Evolutionary conservation across 2,329 filamentous ascomycete genomes (phyloP), one percentile per base, ranked within the genome.

Genomic region (Ceratocystis alfenasii): DNA sequence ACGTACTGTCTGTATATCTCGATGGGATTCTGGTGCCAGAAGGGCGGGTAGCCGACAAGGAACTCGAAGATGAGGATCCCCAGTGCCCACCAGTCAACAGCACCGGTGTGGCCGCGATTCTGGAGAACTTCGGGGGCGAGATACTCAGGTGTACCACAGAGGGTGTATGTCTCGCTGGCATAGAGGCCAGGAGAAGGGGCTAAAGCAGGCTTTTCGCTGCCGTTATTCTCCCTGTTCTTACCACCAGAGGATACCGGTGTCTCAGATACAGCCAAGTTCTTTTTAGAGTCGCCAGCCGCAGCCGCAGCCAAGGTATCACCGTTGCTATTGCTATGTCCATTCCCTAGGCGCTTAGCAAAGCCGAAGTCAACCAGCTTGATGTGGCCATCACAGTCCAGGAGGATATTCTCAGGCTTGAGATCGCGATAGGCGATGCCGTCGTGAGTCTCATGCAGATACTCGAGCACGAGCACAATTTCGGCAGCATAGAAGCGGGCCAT

Each of bases 51-150:
- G 33, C 89, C 89, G 8, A 89, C 90, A 62, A 93, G 77, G 72
- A 93, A 93, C 73, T 94, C 89, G 74, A 90, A 93, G 67, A 93
- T 86, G 66, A 94, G 76, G 70, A 93, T 91, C 30, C 89, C 89
- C 70, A 94, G 79, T 0, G 89, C 89, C 89, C 89, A 93, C 89
- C 89, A 93, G 77, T 93, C 89, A 45, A 93, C 89, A 15, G 89
- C 88, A 1, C 83, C 85, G 2, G 83, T 86, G 72, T 87, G 85
- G 12, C 87, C 89, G 73, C 89, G 90, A 73, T 90, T 91, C 70
- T 90, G 84, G 70, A 93, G 92, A 53, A 93, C 89, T 76, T 93
- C 89, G 4, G 89, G 89, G 1, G 89, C 89, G 59, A 93, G 83
- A 74, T 93, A 93, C 73, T 93, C 89, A 59, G 89, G 89, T 1